Base-by-base conservation (phyloP, 371 early-diverging fungal species). In the Phascolomyces articulosus region DNA sequence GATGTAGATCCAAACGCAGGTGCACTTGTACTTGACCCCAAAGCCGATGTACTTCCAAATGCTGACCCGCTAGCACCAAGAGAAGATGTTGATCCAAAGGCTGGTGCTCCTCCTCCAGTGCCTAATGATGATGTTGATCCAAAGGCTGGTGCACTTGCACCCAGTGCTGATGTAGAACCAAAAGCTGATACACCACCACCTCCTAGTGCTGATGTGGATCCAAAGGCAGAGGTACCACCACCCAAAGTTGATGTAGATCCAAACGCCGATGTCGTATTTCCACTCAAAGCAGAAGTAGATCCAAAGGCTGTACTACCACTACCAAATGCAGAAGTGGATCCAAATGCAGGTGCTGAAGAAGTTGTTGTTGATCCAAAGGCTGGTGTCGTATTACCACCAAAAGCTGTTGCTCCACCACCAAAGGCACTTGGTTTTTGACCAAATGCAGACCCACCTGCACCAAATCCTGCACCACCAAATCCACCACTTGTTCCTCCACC, bases 1-100 rank as follows among this genome's bases (percentile, higher is more conserved):
- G 75, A 68, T 27, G 62, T 41, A 13, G 26, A 18, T 28, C 74
- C 77, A 65, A 70, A 77, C 0, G 78, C 68, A 3, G 70, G 55
- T 57, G 26, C 41, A 11, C 29, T 18, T 6, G 34, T 20, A 18
- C 29, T 20, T 9, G 15, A 16, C 55, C 55, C 55, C 18, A 55
- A 16, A 49, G 61, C 20, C 9, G 61, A 48, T 13, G 61, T 29
- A 10, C 28, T 20, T 38, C 64, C 64, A 57, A 63, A 63, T 2
- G 48, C 15, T 15, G 64, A 18, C 15, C 44, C 55, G 48, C 58
- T 49, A 13, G 40, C 28, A 10, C 65, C 65, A 4, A 59, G 21
- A 16, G 66, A 15, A 23, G 66, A 56, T 57, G 55, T 40, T 2
- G 55, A 20, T 24, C 69, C 71, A 62, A 75, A 71, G 4, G 68